Percentiles rank a stretch among this genome's conserved stretches.
Conservation (phyloP, 129 eudicot species). For the Gnaphalium uliginosum region DNA sequence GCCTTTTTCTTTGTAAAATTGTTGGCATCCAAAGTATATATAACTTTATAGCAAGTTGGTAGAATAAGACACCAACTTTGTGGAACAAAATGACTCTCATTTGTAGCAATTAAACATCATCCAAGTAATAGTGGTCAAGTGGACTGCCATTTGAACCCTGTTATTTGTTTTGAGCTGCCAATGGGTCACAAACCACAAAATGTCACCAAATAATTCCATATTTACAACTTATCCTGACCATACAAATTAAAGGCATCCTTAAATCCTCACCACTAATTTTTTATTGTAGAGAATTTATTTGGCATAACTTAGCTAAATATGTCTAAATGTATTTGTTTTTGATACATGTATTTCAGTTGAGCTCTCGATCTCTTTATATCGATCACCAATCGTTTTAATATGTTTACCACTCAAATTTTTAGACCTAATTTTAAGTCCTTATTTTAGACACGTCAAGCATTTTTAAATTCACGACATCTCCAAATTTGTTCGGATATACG, state of each 20-base stretch:
- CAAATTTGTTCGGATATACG: too few species aligned
- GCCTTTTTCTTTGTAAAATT: too few species aligned
- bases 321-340: too few species aligned
- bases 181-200: not conserved
- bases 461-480: not conserved
- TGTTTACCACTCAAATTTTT: too few species aligned
- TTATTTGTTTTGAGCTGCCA: not conserved
- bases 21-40: not conserved
- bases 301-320: too few species aligned
- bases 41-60: not conserved
- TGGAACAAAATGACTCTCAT: not conserved
- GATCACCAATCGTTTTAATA: too few species aligned
- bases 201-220: not conserved
- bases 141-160: too few species aligned
- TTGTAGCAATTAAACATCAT: not conserved
- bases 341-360: too few species aligned
- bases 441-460: too few species aligned
- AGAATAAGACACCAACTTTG: slow-evolving; percentile 1
- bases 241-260: not conserved
- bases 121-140: slow-evolving; percentile 7
- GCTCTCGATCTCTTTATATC: too few species aligned
- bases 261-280: not conserved
- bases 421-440: too few species aligned
- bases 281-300: not conserved
- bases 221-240: not conserved